Evolutionary conservation across 768 basidiomycete species (phyloP).

Genomic region (Termitomyces titanicus): DNA sequence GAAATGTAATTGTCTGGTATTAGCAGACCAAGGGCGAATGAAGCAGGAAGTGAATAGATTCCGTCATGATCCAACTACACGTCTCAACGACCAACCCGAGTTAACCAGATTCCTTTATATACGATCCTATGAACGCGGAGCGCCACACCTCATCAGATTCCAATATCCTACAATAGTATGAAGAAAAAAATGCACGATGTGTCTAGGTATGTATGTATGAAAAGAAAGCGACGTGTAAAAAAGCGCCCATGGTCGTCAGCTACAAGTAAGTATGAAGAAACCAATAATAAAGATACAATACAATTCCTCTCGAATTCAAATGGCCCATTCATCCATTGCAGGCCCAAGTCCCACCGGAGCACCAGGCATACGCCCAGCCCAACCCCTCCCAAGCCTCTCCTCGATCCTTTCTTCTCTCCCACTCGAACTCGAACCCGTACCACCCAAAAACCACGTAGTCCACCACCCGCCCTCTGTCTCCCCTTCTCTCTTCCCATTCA

Average conservation of each 20-base stretch:
- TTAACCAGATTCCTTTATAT: too few species aligned
- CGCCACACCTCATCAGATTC: too few species aligned
- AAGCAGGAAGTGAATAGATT: too few species aligned
- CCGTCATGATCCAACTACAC: too few species aligned
- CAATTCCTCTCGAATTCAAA: constrained; percentile 24
- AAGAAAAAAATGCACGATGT: too few species aligned
- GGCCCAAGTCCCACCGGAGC: constrained; percentile 26
- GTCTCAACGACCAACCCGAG: too few species aligned
- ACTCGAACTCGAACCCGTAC: constrained; percentile 20
- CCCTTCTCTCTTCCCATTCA: constrained; percentile 15
- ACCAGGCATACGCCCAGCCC: constrained; percentile 36
- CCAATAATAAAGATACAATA: neutral
- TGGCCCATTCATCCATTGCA: constrained; percentile 54
- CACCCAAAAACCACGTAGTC: constrained; percentile 6
- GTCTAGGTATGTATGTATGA: too few species aligned
- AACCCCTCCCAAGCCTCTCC: constrained; percentile 48
- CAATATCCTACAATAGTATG: too few species aligned
- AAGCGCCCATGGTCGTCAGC: too few species aligned
- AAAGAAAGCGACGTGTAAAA: too few species aligned
- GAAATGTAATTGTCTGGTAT: neutral
- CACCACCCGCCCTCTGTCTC: constrained; percentile 24
- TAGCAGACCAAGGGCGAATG: too few species aligned
- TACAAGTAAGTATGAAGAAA: neutral
- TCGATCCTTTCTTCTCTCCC: constrained; percentile 46
- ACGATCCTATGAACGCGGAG: too few species aligned